Evolutionary conservation across 2,329 filamentous ascomycete species (phyloP), one percentile per base, ranked within the genome.

Genomic region (Penicillium occitanis): DNA sequence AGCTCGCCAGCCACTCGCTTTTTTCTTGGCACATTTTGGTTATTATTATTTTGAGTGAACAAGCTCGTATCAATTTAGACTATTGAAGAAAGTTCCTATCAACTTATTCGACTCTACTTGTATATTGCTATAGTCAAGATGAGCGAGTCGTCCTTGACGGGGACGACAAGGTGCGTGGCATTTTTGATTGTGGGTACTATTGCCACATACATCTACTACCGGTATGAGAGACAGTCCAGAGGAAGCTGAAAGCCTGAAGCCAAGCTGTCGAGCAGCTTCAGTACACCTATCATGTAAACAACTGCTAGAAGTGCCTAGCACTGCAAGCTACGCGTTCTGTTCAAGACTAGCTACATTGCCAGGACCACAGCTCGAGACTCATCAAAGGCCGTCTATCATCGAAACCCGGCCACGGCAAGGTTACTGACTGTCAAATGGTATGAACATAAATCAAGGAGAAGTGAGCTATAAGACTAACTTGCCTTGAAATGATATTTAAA

Each of bases 1-100:
- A 50, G 55, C 53, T 57, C 33, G 55, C 60, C 60, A 66, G 65
- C 65, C 65, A 63, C 61, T 63, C 60, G 59, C 60, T 60, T 59
- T 63, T 44, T 17, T 13, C 37, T 44, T 48, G 30, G 60, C 28
- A 51, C 7, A 28, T 62, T 22, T 25, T 51, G 33, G 35, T 40
- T n/a, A 13, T 51, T 42, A 17, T 40, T n/a, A n/a, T 51, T 42
- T 30, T 48, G 28, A 28, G 8, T 33, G 14, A 33, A n/a, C 10
- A 55, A 35, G 8, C 25, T 53, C 22, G 5, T 14, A 53, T 28
- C 13, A 13, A 8, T 48, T 48, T 8, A 11, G 1, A 19, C 1
- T 48, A 48, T 22, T 48, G 8, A 22, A 48, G 44, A 22, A 10
- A 22, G 11, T 42, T 22, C 19, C 19, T 48, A 22, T 55, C 7